Base-by-base conservation (phyloP, 2,329 filamentous ascomycete genomes). In the Penicillium sp. region DNA sequence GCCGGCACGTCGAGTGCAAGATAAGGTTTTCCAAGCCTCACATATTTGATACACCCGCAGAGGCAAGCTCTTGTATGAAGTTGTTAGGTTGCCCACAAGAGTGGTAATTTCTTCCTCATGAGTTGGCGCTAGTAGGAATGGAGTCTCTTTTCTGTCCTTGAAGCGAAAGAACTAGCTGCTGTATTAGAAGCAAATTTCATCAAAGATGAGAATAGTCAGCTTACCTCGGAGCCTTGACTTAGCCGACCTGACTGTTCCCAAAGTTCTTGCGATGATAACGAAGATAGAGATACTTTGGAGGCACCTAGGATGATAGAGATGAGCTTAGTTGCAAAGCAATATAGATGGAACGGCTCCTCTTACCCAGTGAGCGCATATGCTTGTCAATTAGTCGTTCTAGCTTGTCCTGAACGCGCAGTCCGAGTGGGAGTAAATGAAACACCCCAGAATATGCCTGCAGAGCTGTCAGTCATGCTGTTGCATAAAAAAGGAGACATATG, bases 61-160 rank as follows among this genome's bases (percentile, higher is more conserved):
- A 0, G 94, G 94, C 8, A 97, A 79, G 43, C 91, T 87, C 67
- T 92, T 93, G 70, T 96, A 93, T 1, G 92, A 96, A 40, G 86
- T 85, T 1, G 92, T 79, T 14, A 87, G 83, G 52, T 82, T 83
- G 4, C 86, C 84, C 1, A 97, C 90, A 2, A 99, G 78, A 0
- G 82, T 78, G 0, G 94, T 99, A 63, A 99, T 94, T 70, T 99
- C 94, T 71, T 99, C 94, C 69, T 99, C 94, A 58, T 99, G 94
- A 0, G 94, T 99, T 1, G 94, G 94, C 1, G 92, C 88, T 4
- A 99, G 82, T 29, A 99, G 81, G 58, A 90, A 90, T 4, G 83
- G 80, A 1, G 83, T 79, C 6, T 89, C 84, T 72, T 89, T 94
- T 52, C 94, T 85, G 72, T 97, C 94, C 43, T 82, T 76, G 44